A percentile compares a stretch with the other conserved stretches of the same genome.
Evolutionary conservation across 148 eudicot genomes (phyloP).

Genomic region (Suaeda aralocaspica): DNA sequence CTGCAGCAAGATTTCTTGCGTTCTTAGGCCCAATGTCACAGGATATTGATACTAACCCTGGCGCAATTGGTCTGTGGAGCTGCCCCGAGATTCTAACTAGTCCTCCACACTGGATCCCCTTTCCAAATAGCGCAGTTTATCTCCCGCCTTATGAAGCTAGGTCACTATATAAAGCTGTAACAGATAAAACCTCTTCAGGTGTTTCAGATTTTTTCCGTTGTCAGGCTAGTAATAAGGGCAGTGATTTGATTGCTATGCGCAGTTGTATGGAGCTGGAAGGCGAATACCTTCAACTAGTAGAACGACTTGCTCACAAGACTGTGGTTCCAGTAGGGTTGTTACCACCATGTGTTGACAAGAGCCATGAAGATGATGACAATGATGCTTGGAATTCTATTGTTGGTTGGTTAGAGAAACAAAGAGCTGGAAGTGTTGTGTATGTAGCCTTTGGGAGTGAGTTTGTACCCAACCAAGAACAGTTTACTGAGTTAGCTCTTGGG

Average conservation of each 20-base stretch:
- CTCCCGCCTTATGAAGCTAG: background rate
- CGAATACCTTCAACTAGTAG: conserved; percentile 24
- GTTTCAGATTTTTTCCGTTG: background rate
- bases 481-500: conserved; percentile 36
- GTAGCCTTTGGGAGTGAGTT: conserved; percentile 38
- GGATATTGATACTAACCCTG: no score
- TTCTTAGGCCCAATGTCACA: background rate
- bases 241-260: conserved; percentile 25
- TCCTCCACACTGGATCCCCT: conserved; percentile 1
- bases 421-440: conserved; percentile 32
- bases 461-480: conserved; percentile 29
- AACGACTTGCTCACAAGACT: conserved; percentile 29
- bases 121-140: background rate
- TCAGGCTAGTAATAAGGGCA: conserved; percentile 6
- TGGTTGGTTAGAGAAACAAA: conserved; percentile 33
- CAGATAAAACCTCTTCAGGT: background rate
- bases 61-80: background rate
- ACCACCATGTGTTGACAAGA: background rate
- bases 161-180: background rate
- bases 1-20: conserved; percentile 7
- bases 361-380: background rate
- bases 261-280: conserved; percentile 32
- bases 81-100: background rate
- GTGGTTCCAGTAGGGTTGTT: conserved; percentile 30
- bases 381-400: conserved; percentile 18